Conservation (phyloP, 805 yeast species). For the Kuraishia borneana region DNA sequence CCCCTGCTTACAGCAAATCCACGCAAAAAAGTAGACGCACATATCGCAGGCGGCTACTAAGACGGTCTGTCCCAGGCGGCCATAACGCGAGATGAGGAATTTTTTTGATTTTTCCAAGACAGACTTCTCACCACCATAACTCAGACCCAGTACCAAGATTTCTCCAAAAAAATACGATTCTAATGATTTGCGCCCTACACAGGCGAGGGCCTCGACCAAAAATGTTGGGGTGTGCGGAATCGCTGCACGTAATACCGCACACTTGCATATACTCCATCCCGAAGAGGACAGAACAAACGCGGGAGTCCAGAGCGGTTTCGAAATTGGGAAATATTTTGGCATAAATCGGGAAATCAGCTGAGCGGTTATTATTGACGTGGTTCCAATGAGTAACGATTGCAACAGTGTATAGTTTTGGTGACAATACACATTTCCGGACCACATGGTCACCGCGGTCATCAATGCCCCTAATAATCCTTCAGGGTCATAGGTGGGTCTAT, state of each 20-base stretch:
- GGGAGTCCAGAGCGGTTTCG: slow-evolving; percentile 25
- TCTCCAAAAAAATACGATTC: slow-evolving; percentile 17
- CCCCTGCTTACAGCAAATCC: no score
- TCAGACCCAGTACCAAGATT: slow-evolving; percentile 4
- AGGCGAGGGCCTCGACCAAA: slow-evolving; percentile 7
- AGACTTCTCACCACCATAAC: slow-evolving; percentile 4
- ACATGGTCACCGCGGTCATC: slow-evolving; percentile 21
- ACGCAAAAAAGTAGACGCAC: no score
- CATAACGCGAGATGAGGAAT: not conserved
- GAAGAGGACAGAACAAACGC: slow-evolving; percentile 17
- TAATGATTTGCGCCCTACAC: slow-evolving; percentile 17
- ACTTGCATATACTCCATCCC: slow-evolving; percentile 19
- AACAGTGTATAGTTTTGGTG: slow-evolving; percentile 8
- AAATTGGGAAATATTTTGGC: slow-evolving; percentile 19
- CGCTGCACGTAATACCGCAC: slow-evolving; percentile 8
- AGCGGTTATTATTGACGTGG: slow-evolving; percentile 14
- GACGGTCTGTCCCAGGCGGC: no score
- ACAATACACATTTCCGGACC: slow-evolving; percentile 22
- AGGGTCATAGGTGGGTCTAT: slow-evolving; percentile 19
- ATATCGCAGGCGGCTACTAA: no score
- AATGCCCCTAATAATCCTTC: slow-evolving; percentile 24
- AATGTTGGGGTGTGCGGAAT: slow-evolving; percentile 15
- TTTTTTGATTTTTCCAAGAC: slow-evolving; percentile 1
- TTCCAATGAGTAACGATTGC: slow-evolving; percentile 13
- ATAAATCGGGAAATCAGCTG: slow-evolving; percentile 12